Base-by-base conservation (phyloP, 1,139 yeast species). In the Yamadazyma atmosphaerica region DNA sequence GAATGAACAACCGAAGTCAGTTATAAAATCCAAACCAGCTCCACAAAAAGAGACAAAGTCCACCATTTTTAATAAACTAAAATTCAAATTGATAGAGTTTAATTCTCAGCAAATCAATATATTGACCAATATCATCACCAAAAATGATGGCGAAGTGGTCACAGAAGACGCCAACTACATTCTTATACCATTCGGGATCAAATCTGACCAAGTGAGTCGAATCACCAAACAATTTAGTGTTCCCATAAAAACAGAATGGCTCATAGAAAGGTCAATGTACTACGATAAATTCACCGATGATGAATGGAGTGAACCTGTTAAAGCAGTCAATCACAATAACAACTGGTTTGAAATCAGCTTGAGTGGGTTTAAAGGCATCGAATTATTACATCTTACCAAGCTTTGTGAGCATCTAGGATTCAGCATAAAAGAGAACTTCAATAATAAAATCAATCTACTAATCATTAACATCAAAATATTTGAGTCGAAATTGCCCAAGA, bases 291-390 rank as follows among this genome's bases (percentile, higher is more conserved):
- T 83, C 4, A 60, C 66, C 10, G 50, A 67, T 28, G 96, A 88
- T 55, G 59, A 71, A n/a, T 90, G 97, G 97, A 77, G 87, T 1
- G 57, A 60, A 25, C 92, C 89, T 1, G 66, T 81, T 40, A 64
- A 60, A 17, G 69, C 73, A 9, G 51, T 60, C 2, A 47, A 63
- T 14, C 60, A 67, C 9, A 63, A 56, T 4, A 50, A 51, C 45
- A 72, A 72, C 34, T 26, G 27, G 25, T 37, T 39, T 12, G 23
- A 19, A 10, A 67, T 89, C 1, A 77, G 86, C 44, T 70, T 86
- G 1, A 78, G 94, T 1, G 98, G 98, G 4, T 90, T 86, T 53
- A 74, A 80, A 10, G 97, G 96, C 0, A 79, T 88, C 13, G 97
- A 90, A 56, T 65, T 83, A 21, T 63, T 87, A 31, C 98, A 90